Percentiles rank a stretch among this genome's conserved stretches.
phyloP scores from a whole-genome alignment of 129 eudicot species.

The Helianthus annuus region HanXRQr2.0-SUNRISE NC_035449.2:182689873-182690372 shows the following conservation, averaged over 20 bases:
- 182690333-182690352: constrained; percentile 32
- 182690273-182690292: constrained; percentile 22
- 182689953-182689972: not conserved
- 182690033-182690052: constrained; percentile 71
- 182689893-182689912: constrained; percentile 69
- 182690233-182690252: constrained; percentile 28
- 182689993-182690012: constrained; percentile 32
- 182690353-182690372: constrained; percentile 37
- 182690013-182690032: constrained; percentile 45
- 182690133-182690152: not conserved
- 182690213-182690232: constrained; percentile 13
- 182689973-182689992: not conserved
- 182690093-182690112: constrained; percentile 45
- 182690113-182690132: not conserved
- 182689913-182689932: constrained; percentile 57
- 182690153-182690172: not conserved
- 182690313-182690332: constrained; percentile 36
- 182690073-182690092: constrained; percentile 63
- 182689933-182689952: constrained; percentile 65
- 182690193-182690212: constrained; percentile 19
- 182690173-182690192: constrained; percentile 1
- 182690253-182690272: constrained; percentile 19
- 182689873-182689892: constrained; percentile 50
- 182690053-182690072: constrained; percentile 65
- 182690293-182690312: constrained; percentile 7